phyloP scores from a whole-genome alignment of 1,284 basidiomycete genomes.

The Afroboletus lepidellus region DNA sequence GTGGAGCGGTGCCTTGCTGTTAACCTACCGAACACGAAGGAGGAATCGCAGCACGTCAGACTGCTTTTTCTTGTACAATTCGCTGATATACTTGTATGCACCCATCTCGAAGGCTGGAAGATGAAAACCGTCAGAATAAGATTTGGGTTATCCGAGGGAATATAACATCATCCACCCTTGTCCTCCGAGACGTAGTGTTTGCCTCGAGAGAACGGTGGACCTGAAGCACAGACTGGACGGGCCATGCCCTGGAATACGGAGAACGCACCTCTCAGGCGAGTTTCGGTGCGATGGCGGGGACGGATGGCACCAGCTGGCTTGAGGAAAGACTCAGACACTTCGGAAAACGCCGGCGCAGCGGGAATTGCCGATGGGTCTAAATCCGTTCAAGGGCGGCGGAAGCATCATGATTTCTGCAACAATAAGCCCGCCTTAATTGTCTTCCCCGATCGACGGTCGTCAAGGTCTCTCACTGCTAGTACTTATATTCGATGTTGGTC shows the following conservation, averaged over 20 bases:
- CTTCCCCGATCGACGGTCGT: slow-evolving; percentile 27
- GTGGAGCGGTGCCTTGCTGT: neutral
- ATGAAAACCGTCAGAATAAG: slow-evolving; percentile 21
- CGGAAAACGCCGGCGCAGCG: slow-evolving; percentile 25
- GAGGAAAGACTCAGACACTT: neutral
- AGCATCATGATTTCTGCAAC: slow-evolving; percentile 1
- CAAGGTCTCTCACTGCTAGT: slow-evolving; percentile 13
- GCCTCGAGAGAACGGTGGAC: slow-evolving; percentile 10
- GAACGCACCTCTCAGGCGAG: slow-evolving; percentile 31
- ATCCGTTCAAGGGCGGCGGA: neutral
- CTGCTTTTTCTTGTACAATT: slow-evolving; percentile 96
- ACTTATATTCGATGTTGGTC: slow-evolving; percentile 19
- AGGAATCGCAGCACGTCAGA: slow-evolving; percentile 98
- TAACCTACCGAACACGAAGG: slow-evolving; percentile 86
- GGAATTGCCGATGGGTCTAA: slow-evolving; percentile 24
- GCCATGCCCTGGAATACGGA: slow-evolving; percentile 4
- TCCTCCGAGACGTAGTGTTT: slow-evolving; percentile 5
- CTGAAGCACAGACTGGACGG: neutral
- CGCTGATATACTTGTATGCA: slow-evolving; percentile 97
- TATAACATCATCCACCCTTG: slow-evolving; percentile 28
- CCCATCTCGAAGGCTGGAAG: slow-evolving; percentile 57
- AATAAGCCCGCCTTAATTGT: slow-evolving; percentile 20
- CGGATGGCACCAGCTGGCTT: neutral
- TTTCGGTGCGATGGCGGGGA: slow-evolving; percentile 17
- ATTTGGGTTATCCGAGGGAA: slow-evolving; percentile 19